phyloP scores from a whole-genome alignment of 495 filamentous ascomycete genomes.

The Podospora sp. region DNA sequence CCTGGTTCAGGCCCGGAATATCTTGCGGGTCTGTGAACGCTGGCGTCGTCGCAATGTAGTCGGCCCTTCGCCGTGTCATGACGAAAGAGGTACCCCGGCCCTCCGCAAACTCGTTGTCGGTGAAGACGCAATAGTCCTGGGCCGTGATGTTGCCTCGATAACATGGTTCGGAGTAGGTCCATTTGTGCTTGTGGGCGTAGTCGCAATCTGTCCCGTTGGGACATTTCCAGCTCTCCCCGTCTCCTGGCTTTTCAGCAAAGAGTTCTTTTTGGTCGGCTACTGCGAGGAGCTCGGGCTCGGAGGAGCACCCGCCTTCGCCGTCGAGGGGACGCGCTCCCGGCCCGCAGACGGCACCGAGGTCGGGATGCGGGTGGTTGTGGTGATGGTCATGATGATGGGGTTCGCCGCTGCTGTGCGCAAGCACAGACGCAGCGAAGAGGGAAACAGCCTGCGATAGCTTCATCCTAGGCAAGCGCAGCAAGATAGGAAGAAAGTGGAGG shows the following conservation, averaged over 20 bases:
- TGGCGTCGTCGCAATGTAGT: constrained; percentile 26
- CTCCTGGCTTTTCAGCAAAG: background rate
- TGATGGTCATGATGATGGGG: constrained; percentile 1
- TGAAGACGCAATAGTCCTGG: constrained; percentile 36
- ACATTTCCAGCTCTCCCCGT: constrained; percentile 2
- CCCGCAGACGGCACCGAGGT: constrained; percentile 14
- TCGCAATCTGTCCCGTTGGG: constrained; percentile 23
- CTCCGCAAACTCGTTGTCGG: constrained; percentile 33
- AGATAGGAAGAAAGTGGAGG: background rate
- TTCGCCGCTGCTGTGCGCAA: constrained; percentile 12
- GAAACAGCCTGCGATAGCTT: constrained; percentile 9
- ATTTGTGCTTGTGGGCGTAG: constrained; percentile 21
- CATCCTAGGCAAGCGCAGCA: constrained; percentile 12
- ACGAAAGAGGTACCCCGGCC: constrained; percentile 39
- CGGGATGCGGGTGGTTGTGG: constrained; percentile 12
- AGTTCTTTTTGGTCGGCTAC: constrained; percentile 4
- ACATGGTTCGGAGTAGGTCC: constrained; percentile 36
- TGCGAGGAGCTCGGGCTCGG: constrained; percentile 8
- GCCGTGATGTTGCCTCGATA: constrained; percentile 23
- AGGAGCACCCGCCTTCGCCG: constrained; percentile 13
- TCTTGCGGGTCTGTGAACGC: constrained; percentile 31
- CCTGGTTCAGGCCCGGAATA: constrained; percentile 29
- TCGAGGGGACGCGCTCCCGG: constrained; percentile 10
- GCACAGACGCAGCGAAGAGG: background rate
- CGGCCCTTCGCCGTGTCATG: constrained; percentile 30